phyloP scores from a whole-genome alignment of 345 rosid genomes.

The Stellera chamaejasme region DNA sequence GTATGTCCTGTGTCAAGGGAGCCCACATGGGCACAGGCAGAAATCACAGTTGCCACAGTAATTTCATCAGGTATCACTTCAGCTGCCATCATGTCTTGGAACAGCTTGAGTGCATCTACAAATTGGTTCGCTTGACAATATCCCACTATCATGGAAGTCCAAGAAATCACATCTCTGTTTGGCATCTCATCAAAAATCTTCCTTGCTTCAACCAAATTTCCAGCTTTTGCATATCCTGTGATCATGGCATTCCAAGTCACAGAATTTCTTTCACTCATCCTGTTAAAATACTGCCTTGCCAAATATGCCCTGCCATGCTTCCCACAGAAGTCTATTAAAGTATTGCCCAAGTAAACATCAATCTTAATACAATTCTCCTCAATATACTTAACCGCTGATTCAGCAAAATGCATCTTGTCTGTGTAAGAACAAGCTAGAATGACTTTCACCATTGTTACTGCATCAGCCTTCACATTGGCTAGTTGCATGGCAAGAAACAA shows the following conservation, averaged over 20 bases:
- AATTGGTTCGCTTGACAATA: constrained; percentile 36
- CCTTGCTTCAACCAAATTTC: constrained; percentile 29
- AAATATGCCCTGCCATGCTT: constrained; percentile 36
- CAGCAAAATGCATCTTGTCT: constrained; percentile 19
- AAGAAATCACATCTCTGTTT: constrained; percentile 47
- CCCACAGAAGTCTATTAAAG: constrained; percentile 53
- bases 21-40: constrained; percentile 59
- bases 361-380: constrained; percentile 27
- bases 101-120: constrained; percentile 37
- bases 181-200: constrained; percentile 51
- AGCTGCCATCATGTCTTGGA: constrained; percentile 47
- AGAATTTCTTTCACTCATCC: constrained; percentile 34
- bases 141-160: constrained; percentile 67
- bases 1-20: constrained; percentile 34
- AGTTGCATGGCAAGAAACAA: constrained; percentile 39
- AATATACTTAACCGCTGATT: constrained; percentile 32
- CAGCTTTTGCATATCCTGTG: constrained; percentile 30
- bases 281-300: constrained; percentile 31
- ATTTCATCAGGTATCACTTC: constrained; percentile 47
- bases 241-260: constrained; percentile 58
- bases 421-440: constrained; percentile 32
- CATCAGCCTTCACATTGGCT: constrained; percentile 37
- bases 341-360: constrained; percentile 58
- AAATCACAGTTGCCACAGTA: constrained; percentile 47
- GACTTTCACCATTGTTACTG: constrained; percentile 56